Evolutionary conservation across 257 asterid genomes (phyloP).

Genomic region (Forsythia suspensa): DNA sequence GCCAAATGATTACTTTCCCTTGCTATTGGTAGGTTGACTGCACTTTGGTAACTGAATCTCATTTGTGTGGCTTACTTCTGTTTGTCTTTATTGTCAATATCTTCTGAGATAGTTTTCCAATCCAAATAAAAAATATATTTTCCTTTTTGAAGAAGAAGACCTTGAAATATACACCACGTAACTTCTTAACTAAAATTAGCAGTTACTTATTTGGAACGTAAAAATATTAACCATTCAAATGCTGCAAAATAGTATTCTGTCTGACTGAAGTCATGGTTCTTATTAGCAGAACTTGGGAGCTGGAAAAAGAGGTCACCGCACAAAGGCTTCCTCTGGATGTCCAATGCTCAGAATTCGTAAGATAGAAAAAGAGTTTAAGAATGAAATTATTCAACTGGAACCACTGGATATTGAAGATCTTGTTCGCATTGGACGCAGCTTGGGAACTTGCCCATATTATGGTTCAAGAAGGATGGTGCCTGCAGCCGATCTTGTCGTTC

Average conservation of each 20-base stretch:
- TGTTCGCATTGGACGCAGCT: constrained; percentile 65
- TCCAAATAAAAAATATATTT: neutral
- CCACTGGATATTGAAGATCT: constrained; percentile 96
- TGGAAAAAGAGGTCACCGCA: constrained; percentile 53
- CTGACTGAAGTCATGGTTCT: constrained; percentile 32
- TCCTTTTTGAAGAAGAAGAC: neutral
- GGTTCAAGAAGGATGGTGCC: constrained; percentile 88
- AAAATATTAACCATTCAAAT: neutral
- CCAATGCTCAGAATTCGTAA: constrained; percentile 73
- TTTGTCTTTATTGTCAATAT: neutral
- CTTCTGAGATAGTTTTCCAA: neutral
- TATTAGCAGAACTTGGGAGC: constrained; percentile 59
- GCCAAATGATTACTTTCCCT: neutral
- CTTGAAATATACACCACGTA: neutral
- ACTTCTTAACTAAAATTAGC: neutral
- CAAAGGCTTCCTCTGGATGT: constrained; percentile 66
- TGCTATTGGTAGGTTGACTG: neutral
- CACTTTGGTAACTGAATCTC: neutral
- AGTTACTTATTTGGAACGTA: neutral
- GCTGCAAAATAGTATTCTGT: constrained; percentile 12
- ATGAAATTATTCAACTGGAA: constrained; percentile 56
- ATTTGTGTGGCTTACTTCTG: neutral
- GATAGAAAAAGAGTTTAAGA: constrained; percentile 55
- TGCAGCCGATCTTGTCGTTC: constrained; percentile 85
- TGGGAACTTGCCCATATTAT: constrained; percentile 91